Base-by-base conservation (phyloP, 2,329 filamentous ascomycete species). In the Xylariaceae sp. region DNA sequence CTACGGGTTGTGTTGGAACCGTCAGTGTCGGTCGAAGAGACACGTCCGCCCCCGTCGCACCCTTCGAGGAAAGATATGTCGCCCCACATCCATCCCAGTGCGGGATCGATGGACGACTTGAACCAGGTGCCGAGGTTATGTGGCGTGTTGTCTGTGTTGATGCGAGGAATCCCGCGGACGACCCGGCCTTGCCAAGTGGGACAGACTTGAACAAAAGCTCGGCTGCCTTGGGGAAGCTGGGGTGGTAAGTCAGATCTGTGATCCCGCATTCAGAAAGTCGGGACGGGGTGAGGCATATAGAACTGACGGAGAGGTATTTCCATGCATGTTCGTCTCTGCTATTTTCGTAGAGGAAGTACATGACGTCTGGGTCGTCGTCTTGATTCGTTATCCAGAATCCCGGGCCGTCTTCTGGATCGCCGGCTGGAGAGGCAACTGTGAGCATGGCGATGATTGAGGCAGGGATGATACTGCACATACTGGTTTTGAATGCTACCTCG, bases 311-410 rank as follows among this genome's bases (percentile, higher is more conserved):
- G 36, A 59, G 47, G 38, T 63, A 62, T 48, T 64, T 63, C 62
- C 61, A 64, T 6, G 61, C 57, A 22, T 58, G 58, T 1, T 55
- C 38, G 39, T 64, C 61, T 6, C 55, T 52, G 38, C 49, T 55
- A 40, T 62, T 63, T 44, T 64, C 62, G 48, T 62, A 58, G 3
- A 64, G 39, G 39, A 62, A 63, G 51, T 57, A 63, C n/a, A 52
- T 42, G 14, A 39, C 49, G 18, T 55, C 57, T 11, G 51, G 27
- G 27, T 46, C 48, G n/a, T 45, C 52, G 42, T 64, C 62, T 4
- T 48, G 42, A 43, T 64, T 62, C 7, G 52, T 56, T 27, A 64
- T 52, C 42, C 55, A 53, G 39, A 64, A 51, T 1, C 61, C 62
- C 0, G 58, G 57, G 17, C 61, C 62, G 2, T 50, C 47, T 31